Evolutionary conservation across 768 basidiomycete species (phyloP), one percentile per base, ranked within the genome.

Genomic region (Pulveroboletus sp.): DNA sequence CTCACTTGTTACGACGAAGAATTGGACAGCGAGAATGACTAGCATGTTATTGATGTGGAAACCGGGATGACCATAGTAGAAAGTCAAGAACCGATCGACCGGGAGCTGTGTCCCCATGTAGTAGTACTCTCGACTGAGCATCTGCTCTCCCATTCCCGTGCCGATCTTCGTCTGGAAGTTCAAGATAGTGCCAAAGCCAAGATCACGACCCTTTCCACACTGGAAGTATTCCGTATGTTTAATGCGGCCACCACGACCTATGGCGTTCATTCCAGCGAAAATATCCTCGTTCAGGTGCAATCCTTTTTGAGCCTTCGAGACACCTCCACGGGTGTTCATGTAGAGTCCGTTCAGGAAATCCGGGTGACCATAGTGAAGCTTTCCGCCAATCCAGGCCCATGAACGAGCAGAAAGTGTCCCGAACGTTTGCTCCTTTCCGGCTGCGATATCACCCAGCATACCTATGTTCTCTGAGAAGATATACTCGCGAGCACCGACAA

Each of bases 41-140:
- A 98, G 76, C 82, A 98, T 98, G 69, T 98, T 99, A 79, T 99
- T 97, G 75, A 99, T 95, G 65, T 98, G 96, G 86, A 99, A 99
- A 45, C 92, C 96, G 38, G 96, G 96, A 68, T 98, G 96, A 40
- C 93, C 94, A 60, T 99, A 99, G 76, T 99, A 98, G 79, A 98
- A 99, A 43, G 96, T 99, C 70, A 99, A 74, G 84, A 99, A 99
- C 38, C 96, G 85, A 68, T 99, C 96, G 65, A 98, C 86, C 31
- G 96, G 94, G 45, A 99, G 80, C 65, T 98, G 96, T 20, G 96
- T 99, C 24, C 96, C 96, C 55, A 99, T 72, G 63, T 98, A 98
- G 71, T 99, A 99, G 68, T 99, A 98, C 71, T 98, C 96, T 55
- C 96, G 83, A 72, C 93, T 96, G 62, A 99, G 80, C 91, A 98